Base-by-base conservation (phyloP, 345 rosid genomes). In the Aethionema arabicum region DNA sequence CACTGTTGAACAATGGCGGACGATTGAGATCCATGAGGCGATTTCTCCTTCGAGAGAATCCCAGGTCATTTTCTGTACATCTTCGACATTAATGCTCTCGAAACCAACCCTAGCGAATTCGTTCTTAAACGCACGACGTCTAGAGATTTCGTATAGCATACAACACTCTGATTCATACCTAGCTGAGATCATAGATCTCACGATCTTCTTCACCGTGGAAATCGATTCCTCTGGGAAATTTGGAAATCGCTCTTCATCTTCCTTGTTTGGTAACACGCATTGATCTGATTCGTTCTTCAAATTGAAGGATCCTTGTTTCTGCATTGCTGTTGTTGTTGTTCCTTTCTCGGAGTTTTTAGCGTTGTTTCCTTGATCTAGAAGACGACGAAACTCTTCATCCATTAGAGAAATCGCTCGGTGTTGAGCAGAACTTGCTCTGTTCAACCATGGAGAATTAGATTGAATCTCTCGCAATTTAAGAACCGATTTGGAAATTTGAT, bases 91-190 rank as follows among this genome's bases (percentile, higher is more conserved):
- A 32, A 86, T 60, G 35, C 72, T 82, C 30, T 86, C 82, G 47
- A 77, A 83, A 3, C 92, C 92, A 6, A 75, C 63, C 72, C 77
- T 75, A 47, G 11, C 56, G 10, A 86, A 53, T 36, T 74, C 86
- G 0, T 65, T 79, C 63, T 75, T 77, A 48, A 92, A 69, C 5
- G 93, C 79, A 35, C 65, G 80, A 11, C 87, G 72, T 61, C 98
- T 75, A n/a, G 74, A 56, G 11, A 69, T 43, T 36, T 53, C 74
- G 74, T 82, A 88, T 0, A 76, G 61, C 59, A 77, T 62, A 65
- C 83, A 83, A 29, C 95, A 86, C 32, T 91, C 95, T 0, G 78
- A 40, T 72, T 86, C 92, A 72, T 78, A 85, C 6, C 95, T 93
- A 11, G 80, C 82, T 11, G 62, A 63, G 57, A 92, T 76, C 92